Evolutionary conservation across 352 stramenopile species (phyloP).

Genomic region (Pythium monospermum): DNA sequence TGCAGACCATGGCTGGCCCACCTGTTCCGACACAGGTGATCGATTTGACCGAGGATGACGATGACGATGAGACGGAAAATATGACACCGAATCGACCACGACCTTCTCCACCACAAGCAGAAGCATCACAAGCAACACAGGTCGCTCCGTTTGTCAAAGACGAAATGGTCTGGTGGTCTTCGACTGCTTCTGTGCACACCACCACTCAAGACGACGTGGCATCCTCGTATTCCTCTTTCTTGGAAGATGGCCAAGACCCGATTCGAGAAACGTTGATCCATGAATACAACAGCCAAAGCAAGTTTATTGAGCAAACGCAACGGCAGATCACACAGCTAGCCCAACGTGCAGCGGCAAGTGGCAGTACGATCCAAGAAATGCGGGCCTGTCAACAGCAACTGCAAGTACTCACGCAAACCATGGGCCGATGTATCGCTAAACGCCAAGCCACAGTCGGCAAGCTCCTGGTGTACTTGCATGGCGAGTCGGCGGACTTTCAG

Average conservation of each 20-base stretch:
- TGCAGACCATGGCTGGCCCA: no score
- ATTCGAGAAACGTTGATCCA: not conserved
- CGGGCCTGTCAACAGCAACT: not conserved
- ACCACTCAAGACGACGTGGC: no score
- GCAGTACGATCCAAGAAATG: constrained; percentile 3
- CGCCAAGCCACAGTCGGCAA: constrained; percentile 46
- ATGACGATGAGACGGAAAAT: constrained; percentile 11
- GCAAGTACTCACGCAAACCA: constrained; percentile 22
- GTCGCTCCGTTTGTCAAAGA: no score
- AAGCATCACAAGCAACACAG: not conserved
- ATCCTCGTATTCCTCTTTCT: no score
- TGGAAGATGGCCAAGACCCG: no score
- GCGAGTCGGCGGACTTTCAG: constrained; percentile 30
- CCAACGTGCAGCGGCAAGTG: constrained; percentile 1
- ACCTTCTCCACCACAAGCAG: not conserved
- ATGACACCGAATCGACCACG: no score
- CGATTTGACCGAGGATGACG: constrained; percentile 30
- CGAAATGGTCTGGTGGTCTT: no score
- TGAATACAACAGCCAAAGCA: not conserved
- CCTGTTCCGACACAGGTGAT: no score
- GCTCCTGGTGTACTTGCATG: constrained; percentile 44
- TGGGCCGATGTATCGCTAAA: no score
- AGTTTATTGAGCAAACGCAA: constrained; percentile 39
- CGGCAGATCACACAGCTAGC: constrained; percentile 24
- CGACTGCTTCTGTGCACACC: no score